Percentiles rank a stretch among this genome's conserved stretches.
These are phyloP conservation scores for Blastosporella zonata DNA, from an alignment of 1,284 basidiomycete genomes.

Conservation along the genomic window DNA sequence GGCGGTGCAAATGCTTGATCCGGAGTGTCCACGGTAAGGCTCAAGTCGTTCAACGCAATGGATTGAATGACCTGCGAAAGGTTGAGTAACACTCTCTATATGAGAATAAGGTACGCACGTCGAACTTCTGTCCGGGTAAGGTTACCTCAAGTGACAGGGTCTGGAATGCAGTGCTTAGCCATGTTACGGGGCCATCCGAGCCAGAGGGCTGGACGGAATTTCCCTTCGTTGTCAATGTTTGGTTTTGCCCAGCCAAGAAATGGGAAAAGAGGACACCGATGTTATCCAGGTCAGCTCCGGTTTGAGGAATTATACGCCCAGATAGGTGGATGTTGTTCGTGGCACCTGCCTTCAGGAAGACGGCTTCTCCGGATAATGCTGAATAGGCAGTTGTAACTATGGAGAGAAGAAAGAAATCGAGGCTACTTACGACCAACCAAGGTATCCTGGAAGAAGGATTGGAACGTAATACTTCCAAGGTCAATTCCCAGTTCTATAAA, in stretches of 20 bases:
- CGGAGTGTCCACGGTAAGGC: slow-evolving; percentile 48
- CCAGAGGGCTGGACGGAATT: slow-evolving; percentile 61
- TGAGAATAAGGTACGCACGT: slow-evolving; percentile 29
- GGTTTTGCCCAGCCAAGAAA: slow-evolving; percentile 66
- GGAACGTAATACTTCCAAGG: slow-evolving; percentile 68
- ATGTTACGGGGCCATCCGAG: slow-evolving; percentile 48
- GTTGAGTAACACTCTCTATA: slow-evolving; percentile 5
- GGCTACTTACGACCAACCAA: slow-evolving; percentile 52
- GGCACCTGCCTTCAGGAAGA: slow-evolving; percentile 53
- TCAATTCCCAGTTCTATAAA: slow-evolving; percentile 67
- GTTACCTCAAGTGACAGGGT: slow-evolving; percentile 61
- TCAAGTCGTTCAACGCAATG: slow-evolving; percentile 62
- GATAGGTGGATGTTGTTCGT: slow-evolving; percentile 51
- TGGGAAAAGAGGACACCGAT: slow-evolving; percentile 68
- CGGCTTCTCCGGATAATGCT: slow-evolving; percentile 49
- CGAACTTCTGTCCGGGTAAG: slow-evolving; percentile 62
- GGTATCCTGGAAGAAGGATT: slow-evolving; percentile 54
- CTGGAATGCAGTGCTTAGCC: slow-evolving; percentile 72
- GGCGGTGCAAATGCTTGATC: slow-evolving; percentile 57
- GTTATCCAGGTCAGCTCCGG: slow-evolving; percentile 47
- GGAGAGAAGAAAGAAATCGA: background rate
- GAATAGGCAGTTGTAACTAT: slow-evolving; percentile 10
- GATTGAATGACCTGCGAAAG: slow-evolving; percentile 60
- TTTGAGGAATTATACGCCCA: slow-evolving; percentile 65
- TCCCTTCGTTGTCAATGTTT: slow-evolving; percentile 60